phyloP scores from a whole-genome alignment of 805 yeast genomes.

The Candida ficus region DNA sequence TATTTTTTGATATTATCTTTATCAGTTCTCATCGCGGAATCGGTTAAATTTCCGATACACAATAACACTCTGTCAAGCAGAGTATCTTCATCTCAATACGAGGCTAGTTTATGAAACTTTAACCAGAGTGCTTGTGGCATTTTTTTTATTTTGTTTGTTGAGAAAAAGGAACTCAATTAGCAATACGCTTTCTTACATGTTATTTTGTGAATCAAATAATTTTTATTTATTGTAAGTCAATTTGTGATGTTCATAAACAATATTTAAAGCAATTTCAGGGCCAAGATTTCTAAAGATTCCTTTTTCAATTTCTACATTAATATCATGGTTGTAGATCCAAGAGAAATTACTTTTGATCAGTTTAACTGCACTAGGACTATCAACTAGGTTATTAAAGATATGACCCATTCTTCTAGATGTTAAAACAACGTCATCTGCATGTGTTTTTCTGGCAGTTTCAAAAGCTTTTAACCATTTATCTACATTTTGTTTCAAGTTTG shows the following conservation, averaged over 20 bases:
- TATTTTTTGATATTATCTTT: too few relatives aligned
- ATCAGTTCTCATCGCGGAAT: too few relatives aligned
- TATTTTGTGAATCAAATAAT: too few relatives aligned
- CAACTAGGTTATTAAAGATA: neutral
- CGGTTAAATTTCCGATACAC: too few relatives aligned
- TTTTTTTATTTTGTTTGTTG: too few relatives aligned
- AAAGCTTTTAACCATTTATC: neutral
- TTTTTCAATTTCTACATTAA: neutral
- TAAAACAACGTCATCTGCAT: neutral
- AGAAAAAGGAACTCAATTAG: too few relatives aligned
- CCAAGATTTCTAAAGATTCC: neutral
- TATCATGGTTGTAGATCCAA: neutral
- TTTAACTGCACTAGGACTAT: neutral
- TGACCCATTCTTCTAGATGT: constrained; percentile 3
- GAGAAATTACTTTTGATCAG: neutral
- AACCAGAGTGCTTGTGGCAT: too few relatives aligned
- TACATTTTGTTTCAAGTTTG: neutral
- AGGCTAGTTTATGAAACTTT: too few relatives aligned
- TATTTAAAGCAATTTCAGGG: neutral
- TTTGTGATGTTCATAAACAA: neutral
- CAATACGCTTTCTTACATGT: too few relatives aligned
- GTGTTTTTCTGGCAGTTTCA: neutral
- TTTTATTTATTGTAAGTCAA: neutral
- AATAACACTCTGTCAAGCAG: too few relatives aligned
- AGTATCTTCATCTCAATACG: too few relatives aligned